Percentiles rank a stretch among this genome's conserved stretches.
These are phyloP conservation scores for Setaria italica DNA, from an alignment of 202 grass and related monocot genomes.

Conservation along the genomic window DNA sequence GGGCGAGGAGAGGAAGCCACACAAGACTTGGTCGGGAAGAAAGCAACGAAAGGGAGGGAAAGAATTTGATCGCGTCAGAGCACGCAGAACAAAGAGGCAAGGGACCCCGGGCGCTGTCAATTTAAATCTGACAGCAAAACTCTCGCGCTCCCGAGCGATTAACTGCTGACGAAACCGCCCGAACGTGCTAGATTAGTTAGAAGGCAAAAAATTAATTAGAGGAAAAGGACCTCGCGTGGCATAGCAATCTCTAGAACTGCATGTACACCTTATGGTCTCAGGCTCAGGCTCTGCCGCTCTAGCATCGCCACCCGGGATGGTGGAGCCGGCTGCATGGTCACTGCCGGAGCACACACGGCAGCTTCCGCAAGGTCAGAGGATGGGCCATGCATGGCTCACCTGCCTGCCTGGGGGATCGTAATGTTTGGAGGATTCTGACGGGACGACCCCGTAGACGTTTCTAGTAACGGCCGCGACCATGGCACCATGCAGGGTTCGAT, in stretches of 20 bases:
- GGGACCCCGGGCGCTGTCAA: not conserved
- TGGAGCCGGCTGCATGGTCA: slow-evolving; percentile 16
- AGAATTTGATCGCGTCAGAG: slow-evolving; percentile 43
- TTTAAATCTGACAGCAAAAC: not conserved
- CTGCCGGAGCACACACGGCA: slow-evolving; percentile 19
- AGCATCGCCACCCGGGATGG: not conserved
- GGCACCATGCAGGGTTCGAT: no score
- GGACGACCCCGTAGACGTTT: slow-evolving; percentile 33
- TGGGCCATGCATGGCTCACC: slow-evolving; percentile 5
- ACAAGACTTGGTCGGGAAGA: slow-evolving; percentile 53
- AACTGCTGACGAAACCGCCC: slow-evolving; percentile 49
- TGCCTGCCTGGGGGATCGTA: not conserved
- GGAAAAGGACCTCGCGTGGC: slow-evolving; percentile 28
- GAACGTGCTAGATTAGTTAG: slow-evolving; percentile 37
- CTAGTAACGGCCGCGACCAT: not conserved
- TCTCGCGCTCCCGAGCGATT: not conserved
- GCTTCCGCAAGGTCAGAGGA: not conserved
- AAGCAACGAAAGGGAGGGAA: slow-evolving; percentile 49
- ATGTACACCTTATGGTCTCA: not conserved
- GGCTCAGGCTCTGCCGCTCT: not conserved
- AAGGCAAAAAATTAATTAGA: not conserved
- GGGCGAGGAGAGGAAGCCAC: slow-evolving; percentile 49
- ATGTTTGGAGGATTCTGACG: not conserved
- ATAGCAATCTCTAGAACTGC: slow-evolving; percentile 10
- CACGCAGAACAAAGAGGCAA: not conserved